Evolutionary conservation across 805 yeast genomes (phyloP).

Genomic region (Cyberlindnera petersonii): DNA sequence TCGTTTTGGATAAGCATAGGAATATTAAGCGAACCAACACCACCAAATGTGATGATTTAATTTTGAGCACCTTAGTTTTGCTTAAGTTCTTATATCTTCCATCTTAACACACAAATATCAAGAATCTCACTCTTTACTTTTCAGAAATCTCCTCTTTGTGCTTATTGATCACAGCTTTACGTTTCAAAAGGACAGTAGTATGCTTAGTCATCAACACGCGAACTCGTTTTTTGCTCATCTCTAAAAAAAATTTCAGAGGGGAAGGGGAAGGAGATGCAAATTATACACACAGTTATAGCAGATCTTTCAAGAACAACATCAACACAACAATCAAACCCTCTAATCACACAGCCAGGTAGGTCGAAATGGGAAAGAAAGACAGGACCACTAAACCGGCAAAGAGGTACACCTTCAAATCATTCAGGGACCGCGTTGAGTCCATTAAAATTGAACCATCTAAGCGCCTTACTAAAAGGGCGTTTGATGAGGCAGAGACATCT

Average conservation of each 20-base stretch:
- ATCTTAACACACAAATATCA: too few relatives aligned
- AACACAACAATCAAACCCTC: not conserved
- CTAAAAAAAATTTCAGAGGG: conserved; percentile 5
- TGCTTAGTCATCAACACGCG: conserved; percentile 2
- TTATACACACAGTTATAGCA: not conserved
- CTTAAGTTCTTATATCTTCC: too few relatives aligned
- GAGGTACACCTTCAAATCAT: conserved; percentile 65
- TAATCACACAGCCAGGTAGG: not conserved
- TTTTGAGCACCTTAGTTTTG: too few relatives aligned
- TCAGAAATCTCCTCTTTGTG: too few relatives aligned
- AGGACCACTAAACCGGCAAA: conserved; percentile 47
- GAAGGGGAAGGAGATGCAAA: not conserved
- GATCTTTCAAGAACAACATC: not conserved
- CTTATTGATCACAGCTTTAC: too few relatives aligned
- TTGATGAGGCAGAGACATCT: conserved; percentile 69
- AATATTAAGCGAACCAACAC: too few relatives aligned
- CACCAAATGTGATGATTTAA: not conserved
- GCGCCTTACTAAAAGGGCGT: conserved; percentile 53
- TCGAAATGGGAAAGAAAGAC: conserved; percentile 21
- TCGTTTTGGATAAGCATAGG: too few relatives aligned
- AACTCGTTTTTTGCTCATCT: conserved; percentile 6
- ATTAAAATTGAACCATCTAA: conserved; percentile 76
- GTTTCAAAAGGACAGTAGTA: too few relatives aligned
- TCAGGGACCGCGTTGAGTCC: conserved; percentile 78
- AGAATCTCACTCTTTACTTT: too few relatives aligned